Evolutionary conservation across 805 yeast species (phyloP).

Genomic region (Candida endomychidarum): DNA sequence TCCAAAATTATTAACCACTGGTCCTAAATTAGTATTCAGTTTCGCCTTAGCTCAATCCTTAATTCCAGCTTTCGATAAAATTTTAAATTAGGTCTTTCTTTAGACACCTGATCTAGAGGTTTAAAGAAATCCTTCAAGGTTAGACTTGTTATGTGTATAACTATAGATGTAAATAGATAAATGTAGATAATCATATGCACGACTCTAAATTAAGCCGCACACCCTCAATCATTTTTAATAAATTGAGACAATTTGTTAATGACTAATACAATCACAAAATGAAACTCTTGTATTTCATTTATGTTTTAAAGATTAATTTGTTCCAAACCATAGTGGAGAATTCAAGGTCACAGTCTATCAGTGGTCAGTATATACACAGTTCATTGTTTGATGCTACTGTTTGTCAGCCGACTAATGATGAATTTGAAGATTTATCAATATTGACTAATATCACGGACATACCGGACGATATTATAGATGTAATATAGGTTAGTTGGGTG

Average conservation of each 20-base stretch:
- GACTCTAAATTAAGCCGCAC: no score
- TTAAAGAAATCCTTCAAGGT: no score
- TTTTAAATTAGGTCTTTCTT: constrained; percentile 37
- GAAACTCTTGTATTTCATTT: constrained; percentile 35
- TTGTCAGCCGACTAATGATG: constrained; percentile 17
- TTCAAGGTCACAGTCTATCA: constrained; percentile 32
- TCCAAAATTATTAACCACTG: constrained; percentile 95
- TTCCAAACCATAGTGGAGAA: constrained; percentile 34
- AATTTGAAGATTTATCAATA: constrained; percentile 18
- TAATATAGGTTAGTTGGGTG: no score
- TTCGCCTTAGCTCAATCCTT: constrained; percentile 96
- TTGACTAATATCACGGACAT: constrained; percentile 33
- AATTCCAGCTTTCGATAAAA: constrained; percentile 91
- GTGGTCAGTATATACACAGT: constrained; percentile 33
- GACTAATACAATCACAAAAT: constrained; percentile 15
- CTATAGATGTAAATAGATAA: background rate
- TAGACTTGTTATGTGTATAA: no score
- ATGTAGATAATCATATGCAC: no score
- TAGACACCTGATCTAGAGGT: no score
- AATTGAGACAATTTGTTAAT: no score
- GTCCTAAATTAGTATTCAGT: constrained; percentile 97
- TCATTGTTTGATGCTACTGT: constrained; percentile 20
- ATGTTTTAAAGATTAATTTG: constrained; percentile 37
- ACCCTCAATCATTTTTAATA: no score
- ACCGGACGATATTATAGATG: constrained; percentile 19